Percentiles rank a stretch among this genome's conserved stretches.
These are phyloP conservation scores for Arachis stenosperma DNA, from an alignment of 306 rosid species.

Conservation along the genomic window DNA sequence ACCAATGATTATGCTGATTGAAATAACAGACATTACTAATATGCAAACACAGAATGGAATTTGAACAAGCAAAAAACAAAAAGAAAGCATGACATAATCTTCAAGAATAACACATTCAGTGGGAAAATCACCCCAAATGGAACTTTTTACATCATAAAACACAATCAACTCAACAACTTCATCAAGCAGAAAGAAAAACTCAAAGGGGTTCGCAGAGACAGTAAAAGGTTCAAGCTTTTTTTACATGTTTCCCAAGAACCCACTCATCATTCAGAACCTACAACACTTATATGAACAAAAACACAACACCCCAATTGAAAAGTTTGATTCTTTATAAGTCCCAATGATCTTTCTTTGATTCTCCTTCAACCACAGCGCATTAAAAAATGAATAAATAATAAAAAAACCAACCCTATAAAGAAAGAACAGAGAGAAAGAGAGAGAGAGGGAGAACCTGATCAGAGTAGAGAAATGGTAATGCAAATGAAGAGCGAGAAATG, in stretches of 20 bases:
- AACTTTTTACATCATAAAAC: conserved; percentile 33
- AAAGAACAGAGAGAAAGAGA: conserved; percentile 23
- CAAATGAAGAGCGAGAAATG: conserved; percentile 50
- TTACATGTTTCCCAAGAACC: conserved; percentile 30
- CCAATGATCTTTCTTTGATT: conserved; percentile 39
- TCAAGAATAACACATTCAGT: conserved; percentile 38
- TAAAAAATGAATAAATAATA: background rate
- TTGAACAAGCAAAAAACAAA: conserved; percentile 36
- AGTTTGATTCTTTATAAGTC: conserved; percentile 51
- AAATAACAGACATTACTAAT: conserved; percentile 7
- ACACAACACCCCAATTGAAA: conserved; percentile 34
- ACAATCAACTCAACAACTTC: conserved; percentile 25
- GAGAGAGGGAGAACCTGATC: conserved; percentile 52
- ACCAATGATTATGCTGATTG: conserved; percentile 16
- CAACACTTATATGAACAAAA: conserved; percentile 36
- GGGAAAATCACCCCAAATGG: conserved; percentile 43
- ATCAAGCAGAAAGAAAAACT: conserved; percentile 33
- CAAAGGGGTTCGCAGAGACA: conserved; percentile 22
- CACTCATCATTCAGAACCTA: conserved; percentile 13
- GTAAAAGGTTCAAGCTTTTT: conserved; percentile 19
- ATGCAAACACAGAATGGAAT: conserved; percentile 32
- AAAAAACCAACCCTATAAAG: conserved; percentile 16
- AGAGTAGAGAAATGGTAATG: conserved; percentile 52
- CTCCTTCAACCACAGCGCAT: conserved; percentile 6
- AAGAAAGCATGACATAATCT: conserved; percentile 42